phyloP scores from a whole-genome alignment of 768 basidiomycete genomes.

The Leccinellum luteum region DNA sequence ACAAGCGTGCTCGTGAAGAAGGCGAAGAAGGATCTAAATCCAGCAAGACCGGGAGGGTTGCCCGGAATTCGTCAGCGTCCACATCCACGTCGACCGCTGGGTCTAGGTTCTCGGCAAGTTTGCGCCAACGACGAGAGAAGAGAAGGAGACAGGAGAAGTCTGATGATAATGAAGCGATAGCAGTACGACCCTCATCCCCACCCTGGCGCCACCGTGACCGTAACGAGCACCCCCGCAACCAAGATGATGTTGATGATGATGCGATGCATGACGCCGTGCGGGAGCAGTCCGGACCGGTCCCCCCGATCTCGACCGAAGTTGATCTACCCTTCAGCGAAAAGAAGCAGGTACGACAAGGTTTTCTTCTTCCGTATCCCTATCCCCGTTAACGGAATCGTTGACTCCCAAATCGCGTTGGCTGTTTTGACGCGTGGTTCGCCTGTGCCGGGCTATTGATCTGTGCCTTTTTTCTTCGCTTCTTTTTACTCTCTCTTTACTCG shows the following conservation, averaged over 20 bases:
- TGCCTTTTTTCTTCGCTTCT: constrained; percentile 13
- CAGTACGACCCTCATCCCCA: neutral
- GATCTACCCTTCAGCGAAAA: constrained; percentile 29
- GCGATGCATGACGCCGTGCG: neutral
- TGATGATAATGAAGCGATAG: neutral
- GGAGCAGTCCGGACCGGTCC: constrained; percentile 16
- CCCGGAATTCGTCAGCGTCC: neutral
- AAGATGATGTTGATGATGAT: neutral
- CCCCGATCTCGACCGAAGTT: constrained; percentile 5
- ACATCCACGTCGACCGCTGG: neutral
- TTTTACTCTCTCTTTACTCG: neutral
- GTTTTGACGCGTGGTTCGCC: constrained; percentile 5
- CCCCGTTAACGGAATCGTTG: constrained; percentile 17
- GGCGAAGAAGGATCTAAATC: neutral
- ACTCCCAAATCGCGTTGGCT: neutral
- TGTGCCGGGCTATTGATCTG: constrained; percentile 6
- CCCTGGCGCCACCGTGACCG: neutral
- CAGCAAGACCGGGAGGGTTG: neutral
- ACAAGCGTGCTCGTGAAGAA: neutral
- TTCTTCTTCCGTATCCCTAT: neutral
- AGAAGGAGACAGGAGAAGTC: neutral
- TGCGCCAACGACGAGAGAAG: constrained; percentile 1
- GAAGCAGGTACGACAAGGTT: constrained; percentile 28
- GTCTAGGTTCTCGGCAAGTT: constrained; percentile 5
- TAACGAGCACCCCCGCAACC: neutral